Percentiles rank a stretch among this genome's conserved stretches.
phyloP scores from a whole-genome alignment of 495 filamentous ascomycete species.

The Trichoderma virens region DNA sequence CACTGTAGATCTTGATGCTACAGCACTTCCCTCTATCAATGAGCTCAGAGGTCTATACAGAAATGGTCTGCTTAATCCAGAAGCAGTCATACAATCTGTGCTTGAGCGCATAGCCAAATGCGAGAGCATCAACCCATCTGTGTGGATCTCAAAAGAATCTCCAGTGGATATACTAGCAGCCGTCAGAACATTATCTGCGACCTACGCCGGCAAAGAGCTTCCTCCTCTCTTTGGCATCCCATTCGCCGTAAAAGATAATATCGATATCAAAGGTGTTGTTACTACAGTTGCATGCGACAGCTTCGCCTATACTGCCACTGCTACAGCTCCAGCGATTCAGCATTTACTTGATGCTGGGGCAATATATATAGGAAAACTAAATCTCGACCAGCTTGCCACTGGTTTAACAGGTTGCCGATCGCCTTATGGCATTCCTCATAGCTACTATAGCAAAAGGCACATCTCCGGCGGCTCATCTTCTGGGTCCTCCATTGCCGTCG shows the following conservation, averaged over 20 bases:
- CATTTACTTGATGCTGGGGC: conserved; percentile 43
- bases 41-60: not conserved
- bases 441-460: conserved; percentile 26
- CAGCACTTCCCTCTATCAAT: conserved; percentile 26
- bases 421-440: conserved; percentile 52
- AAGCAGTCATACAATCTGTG: conserved; percentile 23
- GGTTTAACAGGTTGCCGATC: conserved; percentile 55
- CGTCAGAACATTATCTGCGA: conserved; percentile 34
- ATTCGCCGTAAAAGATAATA: conserved; percentile 58
- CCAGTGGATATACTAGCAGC: conserved; percentile 31
- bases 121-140: conserved; percentile 38
- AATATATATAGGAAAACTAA: conserved; percentile 57
- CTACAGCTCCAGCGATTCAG: conserved; percentile 28
- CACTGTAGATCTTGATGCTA: not conserved
- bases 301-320: conserved; percentile 41
- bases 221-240: conserved; percentile 57
- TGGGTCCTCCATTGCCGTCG: conserved; percentile 51
- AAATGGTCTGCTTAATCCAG: not conserved
- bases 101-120: conserved; percentile 39
- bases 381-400: conserved; percentile 63
- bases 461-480: conserved; percentile 58
- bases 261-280: conserved; percentile 47
- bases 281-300: conserved; percentile 55
- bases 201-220: conserved; percentile 37
- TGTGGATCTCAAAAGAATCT: conserved; percentile 45